These are phyloP conservation scores for Exophiala sp. DNA, from an alignment of 2,329 filamentous ascomycete species.

Conservation along the genomic window DNA sequence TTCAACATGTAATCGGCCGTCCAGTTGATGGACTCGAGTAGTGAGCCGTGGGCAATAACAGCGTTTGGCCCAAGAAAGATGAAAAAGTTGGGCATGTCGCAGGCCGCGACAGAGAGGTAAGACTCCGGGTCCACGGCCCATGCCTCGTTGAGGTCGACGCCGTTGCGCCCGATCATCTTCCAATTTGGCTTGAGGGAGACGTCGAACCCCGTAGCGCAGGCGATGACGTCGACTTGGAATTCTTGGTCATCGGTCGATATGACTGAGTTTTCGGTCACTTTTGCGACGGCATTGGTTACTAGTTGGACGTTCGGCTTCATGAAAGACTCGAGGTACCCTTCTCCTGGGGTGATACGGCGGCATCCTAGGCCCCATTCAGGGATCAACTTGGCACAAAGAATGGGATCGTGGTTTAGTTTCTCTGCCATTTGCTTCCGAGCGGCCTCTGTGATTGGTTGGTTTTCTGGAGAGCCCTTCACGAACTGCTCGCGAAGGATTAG, in stretches of 20 bases:
- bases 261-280: constrained; percentile 30
- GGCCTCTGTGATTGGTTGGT: constrained; percentile 3
- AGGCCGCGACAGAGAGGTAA: constrained; percentile 29
- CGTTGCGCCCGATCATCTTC: constrained; percentile 36
- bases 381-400: constrained; percentile 29
- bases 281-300: constrained; percentile 29
- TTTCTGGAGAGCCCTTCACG: background rate
- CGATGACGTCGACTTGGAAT: constrained; percentile 31
- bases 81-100: constrained; percentile 35
- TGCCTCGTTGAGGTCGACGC: constrained; percentile 40
- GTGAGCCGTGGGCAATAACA: constrained; percentile 31
- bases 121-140: constrained; percentile 37
- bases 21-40: constrained; percentile 29
- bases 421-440: constrained; percentile 10
- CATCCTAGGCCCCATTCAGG: constrained; percentile 29
- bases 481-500: background rate
- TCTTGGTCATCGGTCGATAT: constrained; percentile 24
- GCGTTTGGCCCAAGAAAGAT: constrained; percentile 31
- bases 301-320: constrained; percentile 33
- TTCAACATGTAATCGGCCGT: constrained; percentile 32
- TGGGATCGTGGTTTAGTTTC: constrained; percentile 22
- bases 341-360: constrained; percentile 18
- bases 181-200: constrained; percentile 42
- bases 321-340: constrained; percentile 29
- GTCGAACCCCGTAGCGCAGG: constrained; percentile 30